Conservation (phyloP, 148 eudicot species). For the Vaccinium vitisidaea region DNA sequence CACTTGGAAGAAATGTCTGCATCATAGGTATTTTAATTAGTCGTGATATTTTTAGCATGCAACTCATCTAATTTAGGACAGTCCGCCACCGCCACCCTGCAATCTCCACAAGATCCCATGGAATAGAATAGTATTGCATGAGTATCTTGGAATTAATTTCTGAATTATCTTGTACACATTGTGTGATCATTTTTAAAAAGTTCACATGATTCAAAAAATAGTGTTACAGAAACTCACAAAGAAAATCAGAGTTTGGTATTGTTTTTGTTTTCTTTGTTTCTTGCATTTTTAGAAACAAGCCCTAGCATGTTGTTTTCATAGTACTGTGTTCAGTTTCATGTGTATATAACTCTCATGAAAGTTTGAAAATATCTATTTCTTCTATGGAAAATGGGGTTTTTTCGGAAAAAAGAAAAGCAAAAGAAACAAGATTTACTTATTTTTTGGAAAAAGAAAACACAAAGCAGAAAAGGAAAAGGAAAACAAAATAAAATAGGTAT, state of each 20-base stretch:
- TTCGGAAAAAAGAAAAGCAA: not conserved
- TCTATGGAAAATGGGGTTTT: not conserved
- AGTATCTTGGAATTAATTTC: not conserved
- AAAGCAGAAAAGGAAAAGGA: not conserved
- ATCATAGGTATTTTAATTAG: not conserved
- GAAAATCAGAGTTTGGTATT: not conserved
- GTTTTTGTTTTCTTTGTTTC: not conserved
- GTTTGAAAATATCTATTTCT: not conserved
- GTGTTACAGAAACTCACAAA: not conserved
- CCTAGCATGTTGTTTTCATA: not conserved
- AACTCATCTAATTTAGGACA: not conserved
- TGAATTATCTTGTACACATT: not conserved
- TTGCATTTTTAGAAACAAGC: not conserved
- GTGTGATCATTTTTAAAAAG: not conserved
- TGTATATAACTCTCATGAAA: not conserved
- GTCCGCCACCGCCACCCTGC: not conserved
- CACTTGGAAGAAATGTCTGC: slow-evolving; percentile 61
- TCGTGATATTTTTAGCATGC: not conserved
- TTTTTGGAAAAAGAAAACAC: not conserved
- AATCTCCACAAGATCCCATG: not conserved
- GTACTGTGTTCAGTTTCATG: not conserved
- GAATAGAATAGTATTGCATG: not conserved
- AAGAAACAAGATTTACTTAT: not conserved
- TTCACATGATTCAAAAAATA: not conserved
- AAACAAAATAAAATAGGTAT: not conserved